Conservation (phyloP, 345 rosid genomes). For the Salix purpurea region DNA sequence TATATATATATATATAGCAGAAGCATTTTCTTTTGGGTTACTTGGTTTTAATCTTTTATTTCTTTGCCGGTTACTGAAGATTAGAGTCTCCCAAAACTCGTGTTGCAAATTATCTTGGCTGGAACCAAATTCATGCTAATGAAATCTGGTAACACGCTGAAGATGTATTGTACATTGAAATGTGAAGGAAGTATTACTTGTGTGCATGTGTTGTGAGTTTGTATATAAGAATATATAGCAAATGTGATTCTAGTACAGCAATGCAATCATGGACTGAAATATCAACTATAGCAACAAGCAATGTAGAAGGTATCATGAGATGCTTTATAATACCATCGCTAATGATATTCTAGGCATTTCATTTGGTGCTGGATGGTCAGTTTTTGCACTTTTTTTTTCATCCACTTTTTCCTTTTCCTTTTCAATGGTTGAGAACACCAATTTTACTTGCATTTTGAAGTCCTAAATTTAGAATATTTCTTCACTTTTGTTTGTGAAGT, state of each 20-base stretch:
- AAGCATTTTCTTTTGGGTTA: background rate
- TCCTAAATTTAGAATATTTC: background rate
- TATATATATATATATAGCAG: background rate
- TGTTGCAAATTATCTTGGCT: background rate
- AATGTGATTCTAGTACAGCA: background rate
- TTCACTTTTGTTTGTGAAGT: background rate
- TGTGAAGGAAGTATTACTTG: background rate
- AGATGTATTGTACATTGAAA: background rate
- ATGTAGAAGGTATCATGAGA: background rate
- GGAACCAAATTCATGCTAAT: background rate
- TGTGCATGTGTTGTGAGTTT: background rate
- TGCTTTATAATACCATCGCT: background rate
- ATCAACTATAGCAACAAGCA: background rate
- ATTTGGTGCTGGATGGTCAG: background rate
- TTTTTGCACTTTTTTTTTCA: background rate
- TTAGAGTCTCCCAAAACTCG: background rate
- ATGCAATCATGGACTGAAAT: background rate
- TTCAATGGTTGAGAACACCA: background rate
- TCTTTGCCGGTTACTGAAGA: background rate
- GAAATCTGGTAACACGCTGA: background rate
- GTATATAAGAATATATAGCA: background rate
- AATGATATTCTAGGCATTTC: background rate
- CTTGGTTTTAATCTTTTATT: background rate
- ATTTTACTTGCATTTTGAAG: background rate
- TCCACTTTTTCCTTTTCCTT: background rate